phyloP scores from a whole-genome alignment of 306 rosid genomes.

The Malus fusca region DNA sequence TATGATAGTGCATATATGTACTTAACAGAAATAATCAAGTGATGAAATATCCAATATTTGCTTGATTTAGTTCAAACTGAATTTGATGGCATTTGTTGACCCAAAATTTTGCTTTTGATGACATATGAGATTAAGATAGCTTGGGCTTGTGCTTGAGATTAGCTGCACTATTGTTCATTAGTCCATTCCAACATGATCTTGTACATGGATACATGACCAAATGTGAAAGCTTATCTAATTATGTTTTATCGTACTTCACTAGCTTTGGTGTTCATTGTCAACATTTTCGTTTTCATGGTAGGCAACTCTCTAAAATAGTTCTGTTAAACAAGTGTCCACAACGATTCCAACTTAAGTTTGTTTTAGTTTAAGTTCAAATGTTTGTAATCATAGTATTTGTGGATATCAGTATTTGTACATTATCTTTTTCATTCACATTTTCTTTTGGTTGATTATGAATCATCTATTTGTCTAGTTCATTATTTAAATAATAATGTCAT shows the following conservation, averaged over 20 bases:
- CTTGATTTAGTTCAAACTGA: not conserved
- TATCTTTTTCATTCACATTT: not conserved
- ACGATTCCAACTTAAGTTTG: too few species aligned
- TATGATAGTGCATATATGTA: not conserved
- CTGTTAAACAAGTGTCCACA: too few species aligned
- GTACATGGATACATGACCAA: not conserved
- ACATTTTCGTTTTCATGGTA: not conserved
- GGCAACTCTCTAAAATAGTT: not conserved
- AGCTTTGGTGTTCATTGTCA: not conserved
- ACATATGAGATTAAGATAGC: not conserved
- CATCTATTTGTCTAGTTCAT: too few species aligned
- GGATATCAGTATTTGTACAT: not conserved
- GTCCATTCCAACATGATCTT: not conserved
- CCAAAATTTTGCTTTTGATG: not conserved
- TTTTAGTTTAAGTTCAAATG: too few species aligned
- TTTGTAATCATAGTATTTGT: not conserved
- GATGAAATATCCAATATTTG: not conserved
- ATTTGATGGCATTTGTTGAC: not conserved
- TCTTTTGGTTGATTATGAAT: not conserved
- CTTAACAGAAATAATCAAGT: not conserved
- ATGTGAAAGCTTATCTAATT: not conserved
- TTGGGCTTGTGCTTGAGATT: not conserved
- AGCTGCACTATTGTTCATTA: not conserved
- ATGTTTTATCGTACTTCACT: not conserved
- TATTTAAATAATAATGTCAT: too few species aligned